phyloP scores from a whole-genome alignment of 441 rosid species.

The Aleurites moluccanus region DNA sequence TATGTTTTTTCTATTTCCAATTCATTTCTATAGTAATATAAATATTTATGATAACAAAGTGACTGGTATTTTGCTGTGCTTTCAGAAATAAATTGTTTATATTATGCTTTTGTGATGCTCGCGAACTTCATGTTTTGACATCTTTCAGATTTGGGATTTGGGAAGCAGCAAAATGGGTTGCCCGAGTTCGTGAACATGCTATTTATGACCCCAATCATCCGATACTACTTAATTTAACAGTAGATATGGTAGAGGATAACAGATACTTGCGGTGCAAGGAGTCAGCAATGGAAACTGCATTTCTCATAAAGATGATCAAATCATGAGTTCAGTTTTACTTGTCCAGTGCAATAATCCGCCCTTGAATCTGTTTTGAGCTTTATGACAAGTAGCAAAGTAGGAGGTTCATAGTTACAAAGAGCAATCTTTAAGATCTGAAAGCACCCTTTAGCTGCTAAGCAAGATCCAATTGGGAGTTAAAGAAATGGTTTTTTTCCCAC shows the following conservation, averaged over 20 bases:
- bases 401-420: neutral
- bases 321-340: constrained; percentile 14
- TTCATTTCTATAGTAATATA: neutral
- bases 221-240: constrained; percentile 61
- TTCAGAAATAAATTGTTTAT: neutral
- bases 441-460: constrained; percentile 4
- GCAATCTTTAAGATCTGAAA: neutral
- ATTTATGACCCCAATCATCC: constrained; percentile 69
- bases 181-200: constrained; percentile 69
- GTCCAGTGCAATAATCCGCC: neutral
- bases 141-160: constrained; percentile 86
- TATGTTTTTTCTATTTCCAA: neutral
- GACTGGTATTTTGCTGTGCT: neutral
- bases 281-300: constrained; percentile 73
- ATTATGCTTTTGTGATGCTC: constrained; percentile 7
- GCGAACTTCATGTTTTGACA: constrained; percentile 1
- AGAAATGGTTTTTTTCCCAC: neutral
- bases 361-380: neutral
- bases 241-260: constrained; percentile 89
- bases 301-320: constrained; percentile 74
- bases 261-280: constrained; percentile 80
- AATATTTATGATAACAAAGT: neutral
- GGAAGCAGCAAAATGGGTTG: constrained; percentile 99
- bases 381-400: neutral
- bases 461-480: constrained; percentile 3